phyloP scores from a whole-genome alignment of 2,329 filamentous ascomycete species.

The Ophiocordyceps camponoti-floridani region DNA sequence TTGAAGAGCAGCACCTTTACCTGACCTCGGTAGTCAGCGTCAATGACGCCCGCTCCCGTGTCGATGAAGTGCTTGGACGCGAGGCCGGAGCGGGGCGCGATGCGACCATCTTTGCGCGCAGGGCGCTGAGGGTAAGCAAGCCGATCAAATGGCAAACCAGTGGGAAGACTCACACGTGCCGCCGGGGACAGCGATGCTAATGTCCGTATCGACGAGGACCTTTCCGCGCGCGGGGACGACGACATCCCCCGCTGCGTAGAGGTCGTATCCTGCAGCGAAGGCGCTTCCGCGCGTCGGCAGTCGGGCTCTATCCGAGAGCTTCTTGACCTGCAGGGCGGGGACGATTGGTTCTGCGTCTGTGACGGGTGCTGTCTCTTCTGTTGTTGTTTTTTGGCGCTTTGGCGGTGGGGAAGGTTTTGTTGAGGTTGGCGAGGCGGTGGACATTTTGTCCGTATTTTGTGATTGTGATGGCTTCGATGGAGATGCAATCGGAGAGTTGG shows the following conservation, averaged over 20 bases:
- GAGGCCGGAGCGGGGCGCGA: slow-evolving; percentile 80
- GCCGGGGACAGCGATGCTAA: slow-evolving; percentile 76
- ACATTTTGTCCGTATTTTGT: no score
- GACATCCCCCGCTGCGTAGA: slow-evolving; percentile 64
- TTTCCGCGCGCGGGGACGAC: slow-evolving; percentile 69
- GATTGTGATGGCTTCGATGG: no score
- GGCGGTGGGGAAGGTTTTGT: slow-evolving; percentile 47
- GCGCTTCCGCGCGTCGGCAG: slow-evolving; percentile 78
- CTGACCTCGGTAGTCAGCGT: slow-evolving; percentile 88
- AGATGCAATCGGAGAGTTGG: no score
- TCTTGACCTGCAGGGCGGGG: slow-evolving; percentile 69
- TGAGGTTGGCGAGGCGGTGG: slow-evolving; percentile 7
- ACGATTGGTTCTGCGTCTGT: slow-evolving; percentile 14
- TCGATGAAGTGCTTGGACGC: slow-evolving; percentile 93
- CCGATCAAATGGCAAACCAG: no score
- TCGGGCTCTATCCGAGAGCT: slow-evolving; percentile 61
- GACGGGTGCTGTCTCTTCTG: slow-evolving; percentile 13
- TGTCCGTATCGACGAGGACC: slow-evolving; percentile 74
- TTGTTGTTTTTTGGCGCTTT: slow-evolving; percentile 61
- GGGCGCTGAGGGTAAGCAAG: not conserved
- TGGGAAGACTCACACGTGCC: slow-evolving; percentile 59
- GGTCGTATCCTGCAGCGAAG: slow-evolving; percentile 83
- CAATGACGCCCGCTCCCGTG: slow-evolving; percentile 89
- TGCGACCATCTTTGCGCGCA: slow-evolving; percentile 60
- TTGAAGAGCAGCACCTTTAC: slow-evolving; percentile 95